Percentiles rank a stretch among this genome's conserved stretches.
Conservation (phyloP, 768 basidiomycete species). For the Holtermanniella nyarrowii region DNA sequence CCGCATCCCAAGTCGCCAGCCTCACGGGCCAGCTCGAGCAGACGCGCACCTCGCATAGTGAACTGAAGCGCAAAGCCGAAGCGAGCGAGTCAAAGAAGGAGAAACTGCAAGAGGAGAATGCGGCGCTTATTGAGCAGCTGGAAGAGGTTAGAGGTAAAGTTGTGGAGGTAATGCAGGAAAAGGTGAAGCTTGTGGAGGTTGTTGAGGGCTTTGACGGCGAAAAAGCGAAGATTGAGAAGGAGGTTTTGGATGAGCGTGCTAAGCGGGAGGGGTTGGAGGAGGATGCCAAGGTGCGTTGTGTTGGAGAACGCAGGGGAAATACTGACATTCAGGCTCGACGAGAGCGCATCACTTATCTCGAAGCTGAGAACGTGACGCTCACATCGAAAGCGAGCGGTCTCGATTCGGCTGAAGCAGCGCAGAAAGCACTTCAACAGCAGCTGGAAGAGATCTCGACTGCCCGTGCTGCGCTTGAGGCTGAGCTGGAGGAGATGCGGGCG, state of each 20-base stretch:
- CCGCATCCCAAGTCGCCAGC: background rate
- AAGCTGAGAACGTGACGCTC: constrained; percentile 11
- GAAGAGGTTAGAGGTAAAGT: constrained; percentile 37
- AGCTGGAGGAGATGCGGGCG: background rate
- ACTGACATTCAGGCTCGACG: background rate
- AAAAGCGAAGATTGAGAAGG: constrained; percentile 14
- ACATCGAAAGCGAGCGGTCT: background rate
- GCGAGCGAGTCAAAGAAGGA: constrained; percentile 23
- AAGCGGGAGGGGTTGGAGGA: constrained; percentile 11
- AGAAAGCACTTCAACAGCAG: background rate
- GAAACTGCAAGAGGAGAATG: constrained; percentile 34
- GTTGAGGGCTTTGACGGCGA: constrained; percentile 22
- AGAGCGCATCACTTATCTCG: constrained; percentile 10
- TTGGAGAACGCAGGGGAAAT: background rate
- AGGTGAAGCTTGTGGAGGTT: constrained; percentile 20
- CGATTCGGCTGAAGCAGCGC: background rate
- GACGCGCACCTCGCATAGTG: constrained; percentile 8
- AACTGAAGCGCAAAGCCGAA: constrained; percentile 17
- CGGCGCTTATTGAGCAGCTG: constrained; percentile 30
- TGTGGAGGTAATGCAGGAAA: constrained; percentile 34
- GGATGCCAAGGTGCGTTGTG: constrained; percentile 11
- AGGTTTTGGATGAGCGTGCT: constrained; percentile 1
- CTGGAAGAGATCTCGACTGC: background rate
- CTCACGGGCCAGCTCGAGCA: constrained; percentile 10
- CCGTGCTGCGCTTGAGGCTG: background rate